These are phyloP conservation scores for Harrya chromipes DNA, from an alignment of 768 basidiomycete species.

Conservation along the genomic window DNA sequence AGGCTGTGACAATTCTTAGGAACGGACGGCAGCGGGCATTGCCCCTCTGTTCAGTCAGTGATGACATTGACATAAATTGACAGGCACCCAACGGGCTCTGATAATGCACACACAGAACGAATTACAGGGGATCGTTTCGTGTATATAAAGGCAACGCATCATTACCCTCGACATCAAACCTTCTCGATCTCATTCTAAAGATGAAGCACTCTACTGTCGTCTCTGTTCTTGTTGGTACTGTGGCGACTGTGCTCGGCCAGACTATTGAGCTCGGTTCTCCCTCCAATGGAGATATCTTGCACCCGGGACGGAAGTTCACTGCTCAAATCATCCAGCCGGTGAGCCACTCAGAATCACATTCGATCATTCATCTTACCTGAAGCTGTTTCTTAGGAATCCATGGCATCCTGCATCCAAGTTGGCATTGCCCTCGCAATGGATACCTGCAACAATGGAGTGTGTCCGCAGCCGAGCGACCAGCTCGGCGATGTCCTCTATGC, in stretches of 20 bases:
- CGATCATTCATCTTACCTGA: not conserved
- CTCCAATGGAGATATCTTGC: constrained; percentile 15
- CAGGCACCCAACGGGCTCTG: no score
- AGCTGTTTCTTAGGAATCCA: constrained; percentile 13
- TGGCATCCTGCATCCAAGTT: constrained; percentile 22
- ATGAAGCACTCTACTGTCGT: constrained; percentile 20
- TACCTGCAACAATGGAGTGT: constrained; percentile 18
- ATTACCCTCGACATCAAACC: no score
- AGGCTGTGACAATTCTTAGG: no score
- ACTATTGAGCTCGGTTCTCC: constrained; percentile 28
- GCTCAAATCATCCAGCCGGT: constrained; percentile 23
- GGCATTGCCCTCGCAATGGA: constrained; percentile 29
- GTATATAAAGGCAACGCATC: no score
- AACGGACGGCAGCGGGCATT: no score
- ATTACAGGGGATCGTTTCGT: no score
- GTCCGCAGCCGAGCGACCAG: constrained; percentile 18
- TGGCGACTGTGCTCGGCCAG: constrained; percentile 20
- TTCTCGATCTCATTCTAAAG: not conserved
- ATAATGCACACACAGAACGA: no score
- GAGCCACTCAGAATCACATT: not conserved
- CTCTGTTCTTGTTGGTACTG: constrained; percentile 5
- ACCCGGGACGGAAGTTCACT: constrained; percentile 16
- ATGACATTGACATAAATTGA: no score
- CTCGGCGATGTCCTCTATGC: constrained; percentile 29
- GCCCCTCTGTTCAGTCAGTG: no score